These are phyloP conservation scores for Fraxinus cuspidata DNA, from an alignment of 257 asterid genomes.

Conservation along the genomic window DNA sequence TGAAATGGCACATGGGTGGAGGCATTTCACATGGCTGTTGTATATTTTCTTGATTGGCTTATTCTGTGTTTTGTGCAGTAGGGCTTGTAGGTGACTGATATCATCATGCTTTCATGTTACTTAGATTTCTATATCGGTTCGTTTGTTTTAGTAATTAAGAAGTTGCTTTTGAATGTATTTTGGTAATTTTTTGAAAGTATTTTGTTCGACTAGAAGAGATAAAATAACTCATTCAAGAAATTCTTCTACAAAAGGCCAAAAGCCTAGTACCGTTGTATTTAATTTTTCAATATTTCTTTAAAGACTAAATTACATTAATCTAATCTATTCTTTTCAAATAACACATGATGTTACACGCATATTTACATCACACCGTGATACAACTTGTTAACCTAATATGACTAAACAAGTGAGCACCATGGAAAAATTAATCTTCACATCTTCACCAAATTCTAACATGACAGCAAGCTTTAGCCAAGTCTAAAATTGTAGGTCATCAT, in stretches of 20 bases:
- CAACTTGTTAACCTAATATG: background rate
- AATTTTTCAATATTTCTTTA: too few species aligned
- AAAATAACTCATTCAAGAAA: too few species aligned
- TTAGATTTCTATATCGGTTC: too few species aligned
- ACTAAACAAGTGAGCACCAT: background rate
- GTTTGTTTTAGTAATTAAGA: too few species aligned
- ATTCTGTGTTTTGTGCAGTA: constrained; percentile 42
- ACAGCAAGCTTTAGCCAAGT: background rate
- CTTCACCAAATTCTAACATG: background rate
- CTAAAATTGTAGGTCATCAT: background rate
- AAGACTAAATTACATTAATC: background rate
- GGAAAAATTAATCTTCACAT: background rate
- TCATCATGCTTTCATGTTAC: constrained; percentile 53
- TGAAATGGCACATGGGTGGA: constrained; percentile 61
- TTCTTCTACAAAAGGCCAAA: too few species aligned
- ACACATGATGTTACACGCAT: background rate
- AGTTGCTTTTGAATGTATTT: too few species aligned
- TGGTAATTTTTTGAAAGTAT: too few species aligned
- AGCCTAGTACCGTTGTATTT: too few species aligned
- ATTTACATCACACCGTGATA: background rate
- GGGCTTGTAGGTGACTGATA: constrained; percentile 19
- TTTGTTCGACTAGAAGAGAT: too few species aligned
- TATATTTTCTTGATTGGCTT: constrained; percentile 38
- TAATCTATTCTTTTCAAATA: background rate
- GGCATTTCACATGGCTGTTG: constrained; percentile 36